Conservation (phyloP, 352 stramenopile species). For the Phytophthora fragariaefolia region DNA sequence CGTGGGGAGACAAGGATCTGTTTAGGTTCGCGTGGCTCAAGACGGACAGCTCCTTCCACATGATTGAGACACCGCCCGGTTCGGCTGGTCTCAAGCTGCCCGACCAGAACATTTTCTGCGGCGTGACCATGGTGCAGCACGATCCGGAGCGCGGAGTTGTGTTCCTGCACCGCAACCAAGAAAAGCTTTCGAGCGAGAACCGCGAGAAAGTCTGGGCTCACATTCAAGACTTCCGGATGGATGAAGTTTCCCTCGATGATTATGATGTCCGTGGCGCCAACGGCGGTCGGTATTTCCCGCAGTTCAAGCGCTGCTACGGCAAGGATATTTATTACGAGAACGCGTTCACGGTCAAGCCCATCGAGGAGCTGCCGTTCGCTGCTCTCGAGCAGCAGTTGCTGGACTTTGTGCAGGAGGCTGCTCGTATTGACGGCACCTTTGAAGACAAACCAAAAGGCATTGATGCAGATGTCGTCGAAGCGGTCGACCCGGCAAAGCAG, state of each 20-base stretch:
- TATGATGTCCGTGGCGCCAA: conserved; percentile 70
- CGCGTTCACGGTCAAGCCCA: conserved; percentile 51
- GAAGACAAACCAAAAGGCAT: conserved; percentile 17
- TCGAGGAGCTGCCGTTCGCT: conserved; percentile 51
- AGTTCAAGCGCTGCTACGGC: conserved; percentile 66
- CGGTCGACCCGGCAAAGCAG: conserved; percentile 19
- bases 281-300: conserved; percentile 56
- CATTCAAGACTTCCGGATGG: conserved; percentile 58
- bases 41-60: conserved; percentile 61
- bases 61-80: conserved; percentile 58
- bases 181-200: conserved; percentile 58
- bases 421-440: conserved; percentile 34
- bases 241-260: conserved; percentile 37
- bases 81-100: conserved; percentile 51
- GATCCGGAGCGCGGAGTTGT: conserved; percentile 53
- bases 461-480: conserved; percentile 23
- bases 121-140: conserved; percentile 74
- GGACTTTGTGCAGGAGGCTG: conserved; percentile 48
- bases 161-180: conserved; percentile 69
- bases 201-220: conserved; percentile 51
- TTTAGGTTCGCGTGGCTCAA: conserved; percentile 86
- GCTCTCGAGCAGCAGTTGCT: conserved; percentile 52
- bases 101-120: conserved; percentile 67
- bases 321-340: conserved; percentile 77
- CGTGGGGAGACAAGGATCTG: conserved; percentile 83